Percentiles rank a stretch among this genome's conserved stretches.
phyloP scores from a whole-genome alignment of 192 early-diverging fungal species.

The Umbelopsis sp. region DNA sequence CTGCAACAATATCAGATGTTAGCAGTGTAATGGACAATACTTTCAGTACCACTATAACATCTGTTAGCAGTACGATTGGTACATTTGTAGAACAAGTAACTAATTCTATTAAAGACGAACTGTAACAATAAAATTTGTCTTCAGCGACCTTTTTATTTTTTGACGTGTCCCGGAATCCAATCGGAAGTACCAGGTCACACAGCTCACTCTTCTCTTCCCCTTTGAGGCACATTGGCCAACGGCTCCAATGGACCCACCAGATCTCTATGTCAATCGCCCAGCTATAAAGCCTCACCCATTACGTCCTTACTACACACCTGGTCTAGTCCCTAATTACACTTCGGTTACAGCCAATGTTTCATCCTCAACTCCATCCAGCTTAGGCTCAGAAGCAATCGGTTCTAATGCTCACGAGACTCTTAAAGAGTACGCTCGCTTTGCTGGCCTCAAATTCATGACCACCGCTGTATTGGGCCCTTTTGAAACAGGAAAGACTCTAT shows the following conservation, averaged over 20 bases:
- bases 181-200: background rate
- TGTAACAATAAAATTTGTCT: background rate
- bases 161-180: conserved; percentile 12
- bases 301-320: conserved; percentile 36
- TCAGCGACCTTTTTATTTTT: conserved; percentile 1
- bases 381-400: background rate
- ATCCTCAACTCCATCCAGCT: conserved; percentile 1
- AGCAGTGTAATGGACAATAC: background rate
- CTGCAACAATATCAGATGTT: background rate
- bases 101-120: background rate
- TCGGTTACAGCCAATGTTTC: conserved; percentile 33
- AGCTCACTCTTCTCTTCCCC: background rate
- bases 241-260: background rate
- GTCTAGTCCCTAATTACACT: conserved; percentile 34
- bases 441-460: conserved; percentile 54
- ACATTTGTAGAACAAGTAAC: conserved; percentile 1
- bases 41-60: background rate
- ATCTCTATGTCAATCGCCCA: background rate
- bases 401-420: conserved; percentile 24
- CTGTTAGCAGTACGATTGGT: background rate
- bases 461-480: conserved; percentile 59
- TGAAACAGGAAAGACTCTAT: conserved; percentile 60
- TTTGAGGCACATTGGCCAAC: background rate
- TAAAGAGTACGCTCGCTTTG: conserved; percentile 54
- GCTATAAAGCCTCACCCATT: conserved; percentile 18